phyloP scores from a whole-genome alignment of 768 basidiomycete species.

The Paxillus rubicundulus region DNA sequence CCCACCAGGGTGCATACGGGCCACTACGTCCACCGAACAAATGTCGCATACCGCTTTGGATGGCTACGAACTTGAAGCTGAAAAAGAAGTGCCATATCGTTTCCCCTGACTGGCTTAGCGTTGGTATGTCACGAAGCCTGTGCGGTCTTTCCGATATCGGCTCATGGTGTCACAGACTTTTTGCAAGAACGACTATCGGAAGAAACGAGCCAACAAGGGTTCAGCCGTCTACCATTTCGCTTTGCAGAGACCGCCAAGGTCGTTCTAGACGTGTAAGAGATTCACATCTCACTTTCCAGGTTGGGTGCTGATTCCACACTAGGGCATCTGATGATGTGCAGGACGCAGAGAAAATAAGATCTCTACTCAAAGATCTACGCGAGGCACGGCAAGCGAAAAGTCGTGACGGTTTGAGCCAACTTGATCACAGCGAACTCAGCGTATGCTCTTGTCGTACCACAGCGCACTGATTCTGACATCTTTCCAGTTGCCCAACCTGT shows the following conservation, averaged over 20 bases:
- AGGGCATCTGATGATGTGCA: constrained; percentile 92
- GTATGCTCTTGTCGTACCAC: constrained; percentile 41
- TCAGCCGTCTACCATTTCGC: constrained; percentile 81
- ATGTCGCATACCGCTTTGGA: constrained; percentile 90
- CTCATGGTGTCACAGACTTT: constrained; percentile 52
- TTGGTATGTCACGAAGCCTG: constrained; percentile 52
- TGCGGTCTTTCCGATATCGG: not conserved
- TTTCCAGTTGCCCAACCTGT: constrained; percentile 74
- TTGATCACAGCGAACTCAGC: constrained; percentile 80
- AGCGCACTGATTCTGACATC: not conserved
- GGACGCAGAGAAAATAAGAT: constrained; percentile 78
- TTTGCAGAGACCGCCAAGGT: constrained; percentile 91
- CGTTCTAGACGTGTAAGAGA: constrained; percentile 85
- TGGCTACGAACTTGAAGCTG: constrained; percentile 89
- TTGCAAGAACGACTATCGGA: constrained; percentile 69
- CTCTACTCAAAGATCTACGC: constrained; percentile 89
- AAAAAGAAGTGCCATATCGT: constrained; percentile 95
- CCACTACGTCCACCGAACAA: constrained; percentile 88
- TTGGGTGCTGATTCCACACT: not conserved
- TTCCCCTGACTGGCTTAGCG: constrained; percentile 83
- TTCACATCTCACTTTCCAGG: not conserved
- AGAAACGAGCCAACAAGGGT: constrained; percentile 72
- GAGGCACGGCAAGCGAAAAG: constrained; percentile 95
- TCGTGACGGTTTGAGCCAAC: constrained; percentile 73
- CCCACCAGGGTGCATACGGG: constrained; percentile 80